Percentiles rank a stretch among this genome's conserved stretches.
phyloP scores from a whole-genome alignment of 1,139 yeast genomes.

The Blastobotrys raffinosifermentans region DNA sequence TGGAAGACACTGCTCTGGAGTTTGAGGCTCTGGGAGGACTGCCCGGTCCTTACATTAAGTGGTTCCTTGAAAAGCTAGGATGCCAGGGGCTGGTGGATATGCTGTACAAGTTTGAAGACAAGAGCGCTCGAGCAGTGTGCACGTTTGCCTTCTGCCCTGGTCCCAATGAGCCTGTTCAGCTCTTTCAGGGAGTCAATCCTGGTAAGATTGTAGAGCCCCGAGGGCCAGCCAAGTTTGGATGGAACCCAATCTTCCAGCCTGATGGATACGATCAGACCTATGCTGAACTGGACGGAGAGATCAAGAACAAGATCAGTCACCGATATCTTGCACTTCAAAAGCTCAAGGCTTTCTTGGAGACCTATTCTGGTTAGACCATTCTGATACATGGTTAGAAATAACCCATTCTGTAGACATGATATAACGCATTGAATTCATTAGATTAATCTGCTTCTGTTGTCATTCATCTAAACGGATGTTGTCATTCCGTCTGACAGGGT shows the following conservation, averaged over 20 bases:
- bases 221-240: conserved; percentile 82
- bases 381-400: no score
- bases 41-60: conserved; percentile 82
- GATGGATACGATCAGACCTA: conserved; percentile 54
- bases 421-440: no score
- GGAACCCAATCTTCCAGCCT: conserved; percentile 91
- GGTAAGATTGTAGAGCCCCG: conserved; percentile 74
- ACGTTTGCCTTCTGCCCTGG: conserved; percentile 90
- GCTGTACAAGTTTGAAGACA: conserved; percentile 75
- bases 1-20: conserved; percentile 90
- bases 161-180: conserved; percentile 60
- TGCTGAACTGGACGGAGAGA: conserved; percentile 81
- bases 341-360: conserved; percentile 51
- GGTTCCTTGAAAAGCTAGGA: conserved; percentile 77
- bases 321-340: conserved; percentile 76
- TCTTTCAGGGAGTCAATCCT: conserved; percentile 79
- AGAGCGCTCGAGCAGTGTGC: conserved; percentile 81
- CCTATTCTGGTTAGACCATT: no score
- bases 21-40: conserved; percentile 74
- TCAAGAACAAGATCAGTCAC: conserved; percentile 80
- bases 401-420: no score
- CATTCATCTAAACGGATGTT: no score
- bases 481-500: no score
- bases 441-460: no score
- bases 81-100: conserved; percentile 67